phyloP scores from a whole-genome alignment of 768 basidiomycete genomes.

The Amanita rimosa region DNA sequence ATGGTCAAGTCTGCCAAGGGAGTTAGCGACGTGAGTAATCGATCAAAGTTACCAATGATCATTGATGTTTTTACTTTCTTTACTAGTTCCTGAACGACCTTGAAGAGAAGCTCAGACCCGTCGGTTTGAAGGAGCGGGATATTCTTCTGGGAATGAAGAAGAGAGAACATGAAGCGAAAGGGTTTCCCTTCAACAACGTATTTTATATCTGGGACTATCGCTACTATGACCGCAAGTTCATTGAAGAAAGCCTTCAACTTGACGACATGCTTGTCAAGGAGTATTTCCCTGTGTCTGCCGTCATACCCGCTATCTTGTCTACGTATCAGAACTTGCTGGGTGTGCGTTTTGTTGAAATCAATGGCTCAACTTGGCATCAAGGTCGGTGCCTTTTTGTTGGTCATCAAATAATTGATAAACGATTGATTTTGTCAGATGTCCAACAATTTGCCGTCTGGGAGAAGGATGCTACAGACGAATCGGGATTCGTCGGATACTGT shows the following conservation, averaged over 20 bases:
- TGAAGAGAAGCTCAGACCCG: conserved; percentile 58
- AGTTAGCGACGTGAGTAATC: conserved; percentile 37
- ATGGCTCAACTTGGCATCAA: conserved; percentile 68
- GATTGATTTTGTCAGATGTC: conserved; percentile 38
- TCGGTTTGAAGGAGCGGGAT: conserved; percentile 56
- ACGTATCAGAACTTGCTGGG: conserved; percentile 80
- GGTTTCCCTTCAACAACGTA: conserved; percentile 54
- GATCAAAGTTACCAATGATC: conserved; percentile 1
- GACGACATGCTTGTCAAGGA: conserved; percentile 78
- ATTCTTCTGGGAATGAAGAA: conserved; percentile 64
- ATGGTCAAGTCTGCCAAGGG: conserved; percentile 69
- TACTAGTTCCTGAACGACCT: conserved; percentile 69
- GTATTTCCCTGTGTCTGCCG: conserved; percentile 79
- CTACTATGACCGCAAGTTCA: conserved; percentile 55
- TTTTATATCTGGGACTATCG: conserved; percentile 85
- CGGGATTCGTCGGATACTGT: conserved; percentile 74
- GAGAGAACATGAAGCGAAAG: conserved; percentile 52
- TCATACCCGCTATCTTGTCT: conserved; percentile 71
- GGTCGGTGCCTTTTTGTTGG: conserved; percentile 27
- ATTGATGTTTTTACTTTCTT: neutral
- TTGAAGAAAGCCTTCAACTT: conserved; percentile 55
- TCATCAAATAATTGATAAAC: neutral
- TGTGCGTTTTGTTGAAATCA: conserved; percentile 58
- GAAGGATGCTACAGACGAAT: conserved; percentile 55
- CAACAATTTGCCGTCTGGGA: conserved; percentile 84